phyloP scores from a whole-genome alignment of 176 grass and related monocot species.

The Alopecurus myosuroides region DNA sequence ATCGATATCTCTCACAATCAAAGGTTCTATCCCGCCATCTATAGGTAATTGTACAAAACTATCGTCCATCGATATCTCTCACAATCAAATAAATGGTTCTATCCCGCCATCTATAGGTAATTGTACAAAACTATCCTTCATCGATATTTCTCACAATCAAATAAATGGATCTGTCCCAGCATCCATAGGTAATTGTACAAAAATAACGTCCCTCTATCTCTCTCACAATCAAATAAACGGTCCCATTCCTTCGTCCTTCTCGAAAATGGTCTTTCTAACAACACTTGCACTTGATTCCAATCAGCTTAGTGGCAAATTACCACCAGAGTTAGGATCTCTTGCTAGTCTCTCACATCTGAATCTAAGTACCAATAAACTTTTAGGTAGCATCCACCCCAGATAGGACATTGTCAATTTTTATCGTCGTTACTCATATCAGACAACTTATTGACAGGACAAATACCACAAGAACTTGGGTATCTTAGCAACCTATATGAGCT shows the following conservation, averaged over 20 bases:
- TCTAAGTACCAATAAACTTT: not conserved
- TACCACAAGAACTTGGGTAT: slow-evolving; percentile 12
- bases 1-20: not conserved
- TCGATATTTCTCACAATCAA: not conserved
- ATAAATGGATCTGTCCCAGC: not conserved
- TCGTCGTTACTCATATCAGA: rapidly evolving
- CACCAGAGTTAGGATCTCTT: not conserved
- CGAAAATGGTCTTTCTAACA: not conserved
- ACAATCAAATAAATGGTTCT: not conserved
- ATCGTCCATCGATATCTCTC: not conserved
- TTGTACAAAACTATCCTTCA: not conserved
- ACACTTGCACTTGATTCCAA: not conserved
- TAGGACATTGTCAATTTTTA: not conserved
- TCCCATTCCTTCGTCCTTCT: not conserved
- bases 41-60: slow-evolving; percentile 1
- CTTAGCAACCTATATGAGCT: not conserved
- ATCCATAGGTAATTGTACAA: not conserved
- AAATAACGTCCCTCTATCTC: not conserved
- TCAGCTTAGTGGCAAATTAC: not conserved
- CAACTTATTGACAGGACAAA: not conserved
- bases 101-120: not conserved
- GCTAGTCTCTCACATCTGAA: not conserved
- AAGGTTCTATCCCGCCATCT: not conserved
- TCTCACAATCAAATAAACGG: not conserved
- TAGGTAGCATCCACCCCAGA: not conserved